Base-by-base conservation (phyloP, 1,284 basidiomycete species). In the Ceratobasidium theobromae region DNA sequence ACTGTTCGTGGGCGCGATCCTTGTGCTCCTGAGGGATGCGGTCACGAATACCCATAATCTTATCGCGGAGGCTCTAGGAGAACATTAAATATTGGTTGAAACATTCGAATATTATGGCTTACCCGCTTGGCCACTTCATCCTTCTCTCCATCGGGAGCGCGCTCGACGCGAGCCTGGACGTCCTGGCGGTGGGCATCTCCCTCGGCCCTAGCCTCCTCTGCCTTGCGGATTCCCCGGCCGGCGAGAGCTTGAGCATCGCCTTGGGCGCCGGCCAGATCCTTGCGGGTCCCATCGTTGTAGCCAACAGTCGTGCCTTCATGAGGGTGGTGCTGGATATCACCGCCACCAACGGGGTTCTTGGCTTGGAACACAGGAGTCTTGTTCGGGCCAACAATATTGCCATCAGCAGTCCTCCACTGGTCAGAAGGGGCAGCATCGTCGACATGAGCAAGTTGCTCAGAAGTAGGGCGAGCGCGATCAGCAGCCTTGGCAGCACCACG, bases 401-500 rank as follows among this genome's bases (percentile, higher is more conserved):
- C 82, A 32, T 82, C 82, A 68, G 55, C 78, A 53, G 75, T 75
- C 69, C 77, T 75, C 77, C 79, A 81, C 70, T 86, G 78, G 72
- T 87, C 83, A 35, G 81, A 76, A 0, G 88, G 84, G 0, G 82
- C 90, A 32, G 88, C 77, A 68, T 91, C 81, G 77, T 97, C 87
- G 45, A 92, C 85, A 25, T 77, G 76, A 40, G 80, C 76, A 46
- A 98, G 81, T 3, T 76, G 76, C 35, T 91, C 86, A 53, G 87
- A 77, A 53, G 77, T 72, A 0, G 95, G 95, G 12, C 88, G 86
- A 48, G 93, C 79, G 32, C 76, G 76, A 64, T 86, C 82, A n/a
- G 91, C 90, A 8, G 84, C 88, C 76, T 93, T 91, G 71, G 80
- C 76, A 0, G 91, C 89, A 28, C 85, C 86, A 54, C 85, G 86